Conservation (phyloP, 768 basidiomycete species). For the Rhizopogon vesiculosus region DNA sequence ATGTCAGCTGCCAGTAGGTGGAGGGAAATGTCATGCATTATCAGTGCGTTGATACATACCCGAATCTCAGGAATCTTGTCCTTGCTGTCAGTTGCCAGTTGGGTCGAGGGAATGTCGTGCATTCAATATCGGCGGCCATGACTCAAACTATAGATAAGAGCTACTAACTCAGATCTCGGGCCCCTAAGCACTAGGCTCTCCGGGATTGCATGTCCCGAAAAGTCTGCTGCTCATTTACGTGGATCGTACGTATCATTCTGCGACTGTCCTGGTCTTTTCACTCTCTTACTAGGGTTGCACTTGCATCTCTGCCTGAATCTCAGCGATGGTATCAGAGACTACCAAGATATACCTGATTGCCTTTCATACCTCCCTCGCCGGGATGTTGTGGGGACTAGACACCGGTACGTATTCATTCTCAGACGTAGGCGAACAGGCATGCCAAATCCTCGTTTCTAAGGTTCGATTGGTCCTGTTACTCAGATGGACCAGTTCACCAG, state of each 20-base stretch:
- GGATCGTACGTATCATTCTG: neutral
- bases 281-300: too few species aligned
- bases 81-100: too few species aligned
- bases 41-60: too few species aligned
- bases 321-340: constrained; percentile 10
- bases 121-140: too few species aligned
- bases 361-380: constrained; percentile 19
- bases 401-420: constrained; percentile 13
- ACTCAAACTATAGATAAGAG: too few species aligned
- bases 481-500: constrained; percentile 41
- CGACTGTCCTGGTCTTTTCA: neutral
- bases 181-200: neutral
- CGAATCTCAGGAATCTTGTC: too few species aligned
- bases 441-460: constrained; percentile 7
- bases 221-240: neutral
- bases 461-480: constrained; percentile 39
- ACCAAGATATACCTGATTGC: constrained; percentile 22
- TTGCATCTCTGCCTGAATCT: too few species aligned
- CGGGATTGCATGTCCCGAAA: too few species aligned
- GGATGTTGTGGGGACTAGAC: constrained; percentile 28
- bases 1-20: too few species aligned
- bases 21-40: too few species aligned
- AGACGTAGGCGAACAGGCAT: neutral
- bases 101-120: too few species aligned
- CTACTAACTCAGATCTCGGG: too few species aligned